These are phyloP conservation scores for Neonectria ditissima DNA, from an alignment of 2,329 filamentous ascomycete genomes.

Conservation along the genomic window DNA sequence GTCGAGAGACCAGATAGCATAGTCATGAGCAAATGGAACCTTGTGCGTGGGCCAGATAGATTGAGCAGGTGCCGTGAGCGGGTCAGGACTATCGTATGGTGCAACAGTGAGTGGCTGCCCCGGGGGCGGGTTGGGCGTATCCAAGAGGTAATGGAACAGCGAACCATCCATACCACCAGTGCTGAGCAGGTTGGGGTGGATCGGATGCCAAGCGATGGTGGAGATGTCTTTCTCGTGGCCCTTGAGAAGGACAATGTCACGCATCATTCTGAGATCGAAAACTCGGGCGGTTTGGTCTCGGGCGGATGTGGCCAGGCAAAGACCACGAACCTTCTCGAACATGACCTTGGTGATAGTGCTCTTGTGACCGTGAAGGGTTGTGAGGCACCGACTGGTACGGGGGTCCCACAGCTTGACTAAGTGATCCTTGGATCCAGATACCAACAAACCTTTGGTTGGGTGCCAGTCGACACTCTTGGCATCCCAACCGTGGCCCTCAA, in stretches of 20 bases:
- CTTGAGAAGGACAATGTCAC: conserved; percentile 91
- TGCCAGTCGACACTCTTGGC: conserved; percentile 98
- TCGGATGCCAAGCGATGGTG: conserved; percentile 91
- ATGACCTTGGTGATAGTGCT: conserved; percentile 94
- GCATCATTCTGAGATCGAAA: conserved; percentile 98
- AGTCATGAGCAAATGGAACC: conserved; percentile 89
- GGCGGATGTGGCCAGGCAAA: conserved; percentile 90
- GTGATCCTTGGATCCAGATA: conserved; percentile 97
- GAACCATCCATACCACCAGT: conserved; percentile 92
- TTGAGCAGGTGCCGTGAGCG: conserved; percentile 82
- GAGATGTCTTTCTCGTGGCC: conserved; percentile 98
- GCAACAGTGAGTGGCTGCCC: conserved; percentile 79
- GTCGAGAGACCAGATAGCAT: conserved; percentile 96
- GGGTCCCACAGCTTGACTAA: conserved; percentile 98
- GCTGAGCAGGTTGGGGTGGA: conserved; percentile 88
- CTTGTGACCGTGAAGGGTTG: conserved; percentile 95
- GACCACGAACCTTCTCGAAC: conserved; percentile 87
- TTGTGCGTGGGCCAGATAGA: conserved; percentile 93
- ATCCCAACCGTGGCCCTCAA: conserved; percentile 98
- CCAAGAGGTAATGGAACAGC: conserved; percentile 93
- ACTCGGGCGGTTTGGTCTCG: conserved; percentile 93
- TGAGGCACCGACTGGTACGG: conserved; percentile 88
- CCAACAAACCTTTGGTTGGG: conserved; percentile 90
- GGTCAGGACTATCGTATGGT: conserved; percentile 87
- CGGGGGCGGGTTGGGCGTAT: conserved; percentile 88